A percentile compares a stretch with the other conserved stretches of the same genome.
Evolutionary conservation across 108 stramenopile genomes (phyloP).

Genomic region (Conticribra weissflogii): DNA sequence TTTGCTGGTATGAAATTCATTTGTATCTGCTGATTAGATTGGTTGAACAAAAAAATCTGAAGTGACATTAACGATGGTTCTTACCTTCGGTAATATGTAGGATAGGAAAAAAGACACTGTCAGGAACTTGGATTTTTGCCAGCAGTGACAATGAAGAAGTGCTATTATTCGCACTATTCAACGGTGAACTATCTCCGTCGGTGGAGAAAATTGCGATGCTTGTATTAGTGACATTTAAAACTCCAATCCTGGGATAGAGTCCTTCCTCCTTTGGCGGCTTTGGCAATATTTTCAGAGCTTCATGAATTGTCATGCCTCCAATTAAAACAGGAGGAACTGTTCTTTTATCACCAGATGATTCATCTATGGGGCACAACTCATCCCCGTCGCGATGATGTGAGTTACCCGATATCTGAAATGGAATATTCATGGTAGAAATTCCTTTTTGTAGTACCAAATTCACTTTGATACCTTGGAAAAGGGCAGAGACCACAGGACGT

Average conservation of each 20-base stretch:
- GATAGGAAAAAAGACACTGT: no score
- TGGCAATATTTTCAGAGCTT: conserved; percentile 29
- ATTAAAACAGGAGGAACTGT: conserved; percentile 3
- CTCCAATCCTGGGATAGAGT: conserved; percentile 41
- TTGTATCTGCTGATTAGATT: neutral
- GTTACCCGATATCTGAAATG: neutral
- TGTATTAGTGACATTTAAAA: conserved; percentile 41
- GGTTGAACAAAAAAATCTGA: conserved; percentile 10
- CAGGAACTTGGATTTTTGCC: no score
- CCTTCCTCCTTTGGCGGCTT: conserved; percentile 43
- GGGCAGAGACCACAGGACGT: conserved; percentile 30
- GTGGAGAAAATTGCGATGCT: conserved; percentile 19
- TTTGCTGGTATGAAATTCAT: conserved; percentile 6
- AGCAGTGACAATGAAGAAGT: no score
- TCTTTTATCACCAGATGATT: neutral
- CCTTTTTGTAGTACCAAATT: conserved; percentile 37
- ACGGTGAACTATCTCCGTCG: no score
- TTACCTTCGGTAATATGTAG: no score
- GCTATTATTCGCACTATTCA: no score
- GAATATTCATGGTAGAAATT: neutral
- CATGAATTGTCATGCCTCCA: conserved; percentile 41
- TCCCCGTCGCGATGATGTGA: neutral
- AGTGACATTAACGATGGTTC: no score
- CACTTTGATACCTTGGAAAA: conserved; percentile 11
- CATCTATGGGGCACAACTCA: neutral